Evolutionary conservation across 805 yeast species (phyloP).

Genomic region (Yarrowia sp.): DNA sequence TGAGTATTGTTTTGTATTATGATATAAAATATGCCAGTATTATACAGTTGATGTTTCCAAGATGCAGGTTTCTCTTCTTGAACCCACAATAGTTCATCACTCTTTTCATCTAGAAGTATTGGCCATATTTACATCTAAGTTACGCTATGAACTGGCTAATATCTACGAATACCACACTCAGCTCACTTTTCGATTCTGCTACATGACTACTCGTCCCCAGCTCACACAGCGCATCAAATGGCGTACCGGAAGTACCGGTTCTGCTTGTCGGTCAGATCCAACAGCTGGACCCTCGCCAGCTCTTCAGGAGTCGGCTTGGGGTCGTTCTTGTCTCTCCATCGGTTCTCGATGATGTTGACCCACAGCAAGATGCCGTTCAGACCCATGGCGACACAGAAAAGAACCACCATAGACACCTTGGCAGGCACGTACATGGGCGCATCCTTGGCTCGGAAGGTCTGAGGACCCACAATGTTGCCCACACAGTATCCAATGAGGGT

Average conservation of each 20-base stretch:
- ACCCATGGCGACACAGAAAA: slow-evolving; percentile 46
- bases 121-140: no score
- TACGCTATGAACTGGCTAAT: no score
- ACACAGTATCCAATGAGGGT: slow-evolving; percentile 63
- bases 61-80: no score
- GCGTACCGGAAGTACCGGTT: slow-evolving; percentile 53
- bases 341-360: slow-evolving; percentile 45
- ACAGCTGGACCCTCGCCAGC: slow-evolving; percentile 35
- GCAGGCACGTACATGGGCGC: slow-evolving; percentile 61
- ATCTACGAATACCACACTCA: no score
- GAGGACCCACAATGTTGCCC: slow-evolving; percentile 73
- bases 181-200: no score
- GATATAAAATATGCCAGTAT: no score
- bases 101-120: no score
- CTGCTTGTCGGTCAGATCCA: slow-evolving; percentile 53
- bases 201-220: no score
- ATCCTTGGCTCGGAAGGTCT: slow-evolving; percentile 55
- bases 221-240: not conserved
- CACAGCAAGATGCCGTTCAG: slow-evolving; percentile 39
- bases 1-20: no score
- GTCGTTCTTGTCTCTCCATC: slow-evolving; percentile 45
- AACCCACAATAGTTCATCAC: no score
- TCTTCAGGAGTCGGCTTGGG: slow-evolving; percentile 33
- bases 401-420: slow-evolving; percentile 57
- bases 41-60: no score